Evolutionary conservation across 2,329 filamentous ascomycete species (phyloP), one percentile per base, ranked within the genome.

Genomic region (Colletotrichum siamense): DNA sequence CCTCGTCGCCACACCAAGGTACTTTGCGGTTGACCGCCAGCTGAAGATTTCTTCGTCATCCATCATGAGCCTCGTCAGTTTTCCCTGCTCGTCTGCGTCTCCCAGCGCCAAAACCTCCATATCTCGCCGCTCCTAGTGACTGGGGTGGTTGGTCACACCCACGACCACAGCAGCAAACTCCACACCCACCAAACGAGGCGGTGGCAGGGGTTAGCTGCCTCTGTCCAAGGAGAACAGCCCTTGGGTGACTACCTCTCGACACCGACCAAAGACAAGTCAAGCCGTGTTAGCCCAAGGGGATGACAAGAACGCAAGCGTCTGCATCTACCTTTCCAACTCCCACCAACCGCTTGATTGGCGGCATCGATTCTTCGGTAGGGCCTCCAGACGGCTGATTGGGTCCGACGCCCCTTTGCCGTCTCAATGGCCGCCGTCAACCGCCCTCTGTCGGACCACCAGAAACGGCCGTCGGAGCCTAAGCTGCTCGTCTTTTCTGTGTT

Each of bases 381-480:
- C 66, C 63, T 63, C 67, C 49, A 59, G 49, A 63, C 32, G 66
- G 62, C 49, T 77, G 75, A 71, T 75, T 77, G 75, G 66, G 30
- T 52, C 39, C 52, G 71, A 63, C 52, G 71, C 71, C 71, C 71
- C 61, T 76, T 66, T 39, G 64, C 74, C 70, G 44, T 69, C n/a
- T 70, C 65, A 72, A 61, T 49, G 65, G 71, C 65, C 49, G 74
- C 71, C 74, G 24, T 61, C 71, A 75, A 66, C 75, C 72, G 75
- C 75, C 71, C 36, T 74, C 39, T 75, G 52, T 66, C 75, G 75
- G 71, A 71, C 71, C 61, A 71, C 75, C 75, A 77, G 71, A 77
- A 77, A 75, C 72, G 71, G 75, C 61, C 61, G 66, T 70, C 75
- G 75, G 71, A 77, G 75, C 71, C 75, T 71, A 49, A 77, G 66